phyloP scores from a whole-genome alignment of 2,329 filamentous ascomycete species.

The Orbilia javanica region DNA sequence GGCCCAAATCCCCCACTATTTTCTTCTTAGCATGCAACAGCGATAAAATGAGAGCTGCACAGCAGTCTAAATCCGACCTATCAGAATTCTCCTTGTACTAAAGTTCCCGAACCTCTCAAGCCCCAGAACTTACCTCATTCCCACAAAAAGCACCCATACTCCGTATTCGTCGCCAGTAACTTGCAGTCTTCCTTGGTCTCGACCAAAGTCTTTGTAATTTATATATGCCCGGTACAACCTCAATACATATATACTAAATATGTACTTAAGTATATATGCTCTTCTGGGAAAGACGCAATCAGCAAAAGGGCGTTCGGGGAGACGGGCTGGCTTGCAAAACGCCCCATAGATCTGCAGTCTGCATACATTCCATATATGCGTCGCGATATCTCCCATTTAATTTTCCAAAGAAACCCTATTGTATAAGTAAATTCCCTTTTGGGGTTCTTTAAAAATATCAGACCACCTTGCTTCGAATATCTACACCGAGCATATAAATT shows the following conservation, averaged over 20 bases:
- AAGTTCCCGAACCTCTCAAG: slow-evolving; percentile 29
- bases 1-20: slow-evolving; percentile 22
- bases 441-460: neutral
- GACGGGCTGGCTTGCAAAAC: slow-evolving; percentile 24
- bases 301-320: slow-evolving; percentile 37
- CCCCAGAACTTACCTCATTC: slow-evolving; percentile 7
- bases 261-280: neutral
- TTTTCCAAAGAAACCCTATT: slow-evolving; percentile 4
- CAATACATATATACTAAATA: neutral
- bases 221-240: too few relatives aligned
- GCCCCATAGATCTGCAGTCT: slow-evolving; percentile 30
- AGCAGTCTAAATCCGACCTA: slow-evolving; percentile 18
- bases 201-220: neutral
- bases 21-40: slow-evolving; percentile 11
- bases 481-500: slow-evolving; percentile 11
- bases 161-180: neutral
- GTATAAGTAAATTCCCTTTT: neutral
- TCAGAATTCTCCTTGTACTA: slow-evolving; percentile 3
- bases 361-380: slow-evolving; percentile 15
- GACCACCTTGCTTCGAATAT: slow-evolving; percentile 20
- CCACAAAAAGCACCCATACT: slow-evolving; percentile 7
- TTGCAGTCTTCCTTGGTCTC: neutral
- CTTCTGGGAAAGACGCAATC: neutral
- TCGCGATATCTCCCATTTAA: slow-evolving; percentile 4
- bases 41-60: slow-evolving; percentile 11